A percentile compares a stretch with the other conserved stretches of the same genome.
Evolutionary conservation across 1,139 yeast genomes (phyloP).

Genomic region (Pichia sp.): DNA sequence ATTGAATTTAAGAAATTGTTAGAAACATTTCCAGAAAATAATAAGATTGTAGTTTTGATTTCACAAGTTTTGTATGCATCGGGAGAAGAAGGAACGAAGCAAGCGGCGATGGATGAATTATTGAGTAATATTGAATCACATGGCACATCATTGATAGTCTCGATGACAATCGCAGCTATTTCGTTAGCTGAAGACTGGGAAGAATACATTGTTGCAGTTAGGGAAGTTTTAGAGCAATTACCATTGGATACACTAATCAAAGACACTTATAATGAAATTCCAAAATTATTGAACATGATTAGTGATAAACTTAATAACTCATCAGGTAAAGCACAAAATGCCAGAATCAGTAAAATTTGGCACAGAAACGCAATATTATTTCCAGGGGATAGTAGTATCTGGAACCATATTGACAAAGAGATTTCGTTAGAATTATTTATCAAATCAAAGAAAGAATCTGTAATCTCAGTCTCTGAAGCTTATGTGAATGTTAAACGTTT

Average conservation of each 20-base stretch:
- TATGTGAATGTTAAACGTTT: slow-evolving; percentile 42
- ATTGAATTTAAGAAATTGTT: slow-evolving; percentile 60
- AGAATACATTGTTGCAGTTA: slow-evolving; percentile 58
- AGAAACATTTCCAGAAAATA: slow-evolving; percentile 46
- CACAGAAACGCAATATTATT: slow-evolving; percentile 65
- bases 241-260: slow-evolving; percentile 39
- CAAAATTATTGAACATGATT: slow-evolving; percentile 40
- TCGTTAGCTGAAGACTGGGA: slow-evolving; percentile 57
- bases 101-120: slow-evolving; percentile 72
- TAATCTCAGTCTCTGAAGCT: slow-evolving; percentile 47
- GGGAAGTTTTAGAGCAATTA: slow-evolving; percentile 56
- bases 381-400: slow-evolving; percentile 62
- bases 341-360: slow-evolving; percentile 38
- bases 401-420: slow-evolving; percentile 54
- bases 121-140: slow-evolving; percentile 54
- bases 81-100: slow-evolving; percentile 65
- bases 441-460: slow-evolving; percentile 39
- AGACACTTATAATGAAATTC: slow-evolving; percentile 52
- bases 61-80: slow-evolving; percentile 76
- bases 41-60: slow-evolving; percentile 61
- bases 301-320: slow-evolving; percentile 34
- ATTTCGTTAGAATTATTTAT: slow-evolving; percentile 51
- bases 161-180: slow-evolving; percentile 74
- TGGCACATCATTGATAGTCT: slow-evolving; percentile 61
- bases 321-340: neutral